Evolutionary conservation across 148 eudicot species (phyloP).

Genomic region (Chenopodium album): DNA sequence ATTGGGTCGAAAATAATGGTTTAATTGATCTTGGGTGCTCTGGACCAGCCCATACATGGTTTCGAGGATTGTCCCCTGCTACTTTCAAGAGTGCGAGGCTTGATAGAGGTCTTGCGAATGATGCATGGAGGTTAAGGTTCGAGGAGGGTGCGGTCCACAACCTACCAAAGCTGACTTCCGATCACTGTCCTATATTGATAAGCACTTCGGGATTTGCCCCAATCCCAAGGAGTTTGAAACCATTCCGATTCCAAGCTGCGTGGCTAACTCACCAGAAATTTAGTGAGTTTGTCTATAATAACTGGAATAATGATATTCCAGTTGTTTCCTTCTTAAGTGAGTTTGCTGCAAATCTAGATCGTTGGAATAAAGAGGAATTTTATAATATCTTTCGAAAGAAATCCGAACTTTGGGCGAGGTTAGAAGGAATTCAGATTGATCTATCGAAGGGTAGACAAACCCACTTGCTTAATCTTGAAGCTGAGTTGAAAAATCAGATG

Average conservation of each 20-base stretch:
- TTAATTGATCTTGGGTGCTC: too few species aligned
- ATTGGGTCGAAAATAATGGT: too few species aligned
- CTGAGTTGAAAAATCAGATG: not conserved
- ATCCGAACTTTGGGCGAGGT: not conserved
- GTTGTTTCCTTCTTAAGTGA: not conserved
- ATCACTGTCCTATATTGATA: not conserved
- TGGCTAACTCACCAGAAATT: not conserved
- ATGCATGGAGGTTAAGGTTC: not conserved
- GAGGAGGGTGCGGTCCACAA: not conserved
- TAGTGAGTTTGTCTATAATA: not conserved
- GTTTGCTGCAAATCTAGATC: rapidly evolving
- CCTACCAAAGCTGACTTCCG: not conserved
- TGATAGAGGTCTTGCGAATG: too few species aligned
- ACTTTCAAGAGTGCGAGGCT: too few species aligned
- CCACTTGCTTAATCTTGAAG: not conserved
- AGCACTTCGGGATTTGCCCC: not conserved
- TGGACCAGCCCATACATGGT: too few species aligned
- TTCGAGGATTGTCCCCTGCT: too few species aligned
- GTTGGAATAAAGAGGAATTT: not conserved
- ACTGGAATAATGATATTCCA: not conserved
- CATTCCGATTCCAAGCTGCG: not conserved
- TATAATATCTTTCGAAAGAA: not conserved
- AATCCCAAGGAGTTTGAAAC: rapidly evolving
- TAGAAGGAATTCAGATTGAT: not conserved
- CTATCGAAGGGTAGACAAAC: rapidly evolving